Conservation (phyloP, 1,139 yeast species). For the Lodderomyces elongisporus region DNA sequence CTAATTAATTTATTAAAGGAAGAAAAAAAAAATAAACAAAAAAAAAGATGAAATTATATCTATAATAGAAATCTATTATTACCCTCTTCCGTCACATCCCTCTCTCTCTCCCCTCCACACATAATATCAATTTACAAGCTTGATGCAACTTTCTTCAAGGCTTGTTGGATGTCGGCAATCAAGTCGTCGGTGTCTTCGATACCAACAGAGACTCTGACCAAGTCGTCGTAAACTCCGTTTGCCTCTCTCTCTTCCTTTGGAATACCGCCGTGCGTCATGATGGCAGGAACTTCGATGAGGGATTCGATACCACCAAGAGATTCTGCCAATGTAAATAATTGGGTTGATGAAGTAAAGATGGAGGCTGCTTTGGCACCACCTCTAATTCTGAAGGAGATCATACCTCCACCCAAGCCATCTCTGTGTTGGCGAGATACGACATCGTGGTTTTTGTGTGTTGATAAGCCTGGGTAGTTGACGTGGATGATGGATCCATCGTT, state of each 20-base stretch:
- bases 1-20: no score
- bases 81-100: no score
- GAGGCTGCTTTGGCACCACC: conserved; percentile 81
- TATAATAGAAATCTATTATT: no score
- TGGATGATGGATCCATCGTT: conserved; percentile 48
- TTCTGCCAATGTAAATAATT: conserved; percentile 81
- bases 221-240: conserved; percentile 77
- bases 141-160: conserved; percentile 35
- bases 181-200: conserved; percentile 80
- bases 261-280: conserved; percentile 92
- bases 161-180: conserved; percentile 68
- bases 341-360: conserved; percentile 66
- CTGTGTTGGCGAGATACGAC: conserved; percentile 75
- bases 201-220: conserved; percentile 81
- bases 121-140: background rate
- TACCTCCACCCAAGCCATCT: conserved; percentile 86
- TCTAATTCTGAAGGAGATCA: conserved; percentile 80
- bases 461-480: conserved; percentile 81
- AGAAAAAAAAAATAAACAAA: no score
- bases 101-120: no score
- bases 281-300: conserved; percentile 82
- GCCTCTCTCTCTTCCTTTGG: conserved; percentile 76
- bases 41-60: no score
- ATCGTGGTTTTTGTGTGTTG: conserved; percentile 57
- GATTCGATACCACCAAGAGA: conserved; percentile 90